Conservation (phyloP, 805 yeast species). For the Nakazawaea anatomiae region DNA sequence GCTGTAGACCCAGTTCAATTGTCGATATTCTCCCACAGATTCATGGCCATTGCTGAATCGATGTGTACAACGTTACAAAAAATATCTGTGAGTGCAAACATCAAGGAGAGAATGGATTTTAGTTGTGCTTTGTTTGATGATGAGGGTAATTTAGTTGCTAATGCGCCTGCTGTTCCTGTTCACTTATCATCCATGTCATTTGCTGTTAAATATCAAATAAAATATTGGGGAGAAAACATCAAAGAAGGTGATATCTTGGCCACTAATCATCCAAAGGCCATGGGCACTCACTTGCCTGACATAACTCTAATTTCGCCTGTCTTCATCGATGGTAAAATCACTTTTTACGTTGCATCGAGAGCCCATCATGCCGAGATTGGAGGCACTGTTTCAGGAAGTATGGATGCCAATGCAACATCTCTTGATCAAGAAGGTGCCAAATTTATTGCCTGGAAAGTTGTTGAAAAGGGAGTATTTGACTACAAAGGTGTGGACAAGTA, state of each 20-base stretch:
- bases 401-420: constrained; percentile 48
- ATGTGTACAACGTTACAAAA: constrained; percentile 41
- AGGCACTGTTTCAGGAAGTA: constrained; percentile 53
- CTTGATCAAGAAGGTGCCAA: constrained; percentile 53
- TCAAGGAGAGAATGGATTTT: constrained; percentile 42
- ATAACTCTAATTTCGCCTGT: constrained; percentile 56
- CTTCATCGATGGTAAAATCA: constrained; percentile 35
- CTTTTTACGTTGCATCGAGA: constrained; percentile 50
- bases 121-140: constrained; percentile 43
- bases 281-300: constrained; percentile 45
- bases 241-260: constrained; percentile 37
- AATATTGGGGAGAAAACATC: constrained; percentile 31
- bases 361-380: constrained; percentile 64
- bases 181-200: constrained; percentile 42
- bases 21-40: constrained; percentile 39
- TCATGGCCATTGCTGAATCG: constrained; percentile 46
- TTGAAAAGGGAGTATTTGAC: constrained; percentile 43
- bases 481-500: constrained; percentile 42
- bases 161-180: constrained; percentile 44
- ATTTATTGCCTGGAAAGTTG: constrained; percentile 46
- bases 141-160: constrained; percentile 37
- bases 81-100: constrained; percentile 37
- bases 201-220: constrained; percentile 31
- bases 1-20: constrained; percentile 37
- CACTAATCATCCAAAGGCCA: constrained; percentile 37